Evolutionary conservation across 108 stramenopile genomes (phyloP), one percentile per base, ranked within the genome.

Genomic region (Fistulifera pelliculosa): DNA sequence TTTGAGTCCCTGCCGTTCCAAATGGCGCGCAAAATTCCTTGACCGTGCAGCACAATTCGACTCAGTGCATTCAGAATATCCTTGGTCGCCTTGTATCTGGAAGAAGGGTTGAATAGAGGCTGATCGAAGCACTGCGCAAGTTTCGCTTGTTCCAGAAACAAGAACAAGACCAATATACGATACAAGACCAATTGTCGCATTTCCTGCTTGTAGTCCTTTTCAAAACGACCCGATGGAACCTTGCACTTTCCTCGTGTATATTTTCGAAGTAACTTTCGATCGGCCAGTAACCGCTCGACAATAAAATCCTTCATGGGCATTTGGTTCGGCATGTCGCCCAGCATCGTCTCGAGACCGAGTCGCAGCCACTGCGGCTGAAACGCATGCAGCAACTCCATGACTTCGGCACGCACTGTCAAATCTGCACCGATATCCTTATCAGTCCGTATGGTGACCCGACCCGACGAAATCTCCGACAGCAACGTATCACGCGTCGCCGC

Each of bases 1-100:
- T 18, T 61, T 71, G 35, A 96, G 69, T 16, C 93, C 91, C 21
- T 88, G 63, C 35, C 74, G 57, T 26, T 65, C 69, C 39, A 97
- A 54, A 70, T 97, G 95, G 28, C 83, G 81, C 22, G 93, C 62
- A 53, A 95, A 72, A 61, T 95, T 74, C 95, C 96, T 64, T 96
- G 89, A 8, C 74, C 61, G 7, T 74, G 64, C 39, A 98, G 61
- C 52, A 86, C 88, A 47, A 84, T 74, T 27, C 83, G 66, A 51
- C 87, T 92, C 12, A 98, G 61, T 13, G 73, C 54, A 16, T 68
- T 55, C 6, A 96, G 71, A n/a, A 96, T 71, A 48, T 81, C 86
- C 27, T 59, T 62, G 5, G 94, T 85, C 0, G 98, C 95, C 53
- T 98, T 95, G 18, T 92, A 76, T n/a, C 65, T 54, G 0, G 82